A percentile compares a stretch with the other conserved stretches of the same genome.
These are phyloP conservation scores for Boechera retrofracta DNA, from an alignment of 345 rosid genomes.

Conservation along the genomic window DNA sequence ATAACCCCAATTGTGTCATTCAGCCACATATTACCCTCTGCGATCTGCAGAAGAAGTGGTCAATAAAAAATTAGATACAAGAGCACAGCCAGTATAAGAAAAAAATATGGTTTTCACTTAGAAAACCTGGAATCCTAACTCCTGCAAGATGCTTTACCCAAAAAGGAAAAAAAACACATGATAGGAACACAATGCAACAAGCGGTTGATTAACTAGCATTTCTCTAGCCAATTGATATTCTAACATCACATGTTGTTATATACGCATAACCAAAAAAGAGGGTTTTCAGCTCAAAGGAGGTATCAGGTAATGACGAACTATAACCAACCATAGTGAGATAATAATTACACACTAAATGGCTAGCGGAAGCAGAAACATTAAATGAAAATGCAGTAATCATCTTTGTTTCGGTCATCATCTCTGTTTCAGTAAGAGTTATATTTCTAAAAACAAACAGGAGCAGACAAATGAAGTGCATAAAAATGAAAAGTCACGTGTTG, in stretches of 20 bases:
- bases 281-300: conserved; percentile 16
- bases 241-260: conserved; percentile 11
- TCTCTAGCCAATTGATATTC: conserved; percentile 12
- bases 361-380: conserved; percentile 16
- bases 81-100: background rate
- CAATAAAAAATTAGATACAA: conserved; percentile 15
- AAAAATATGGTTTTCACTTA: background rate
- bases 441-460: conserved; percentile 19
- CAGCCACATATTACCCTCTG: conserved; percentile 96
- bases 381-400: conserved; percentile 19
- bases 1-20: conserved; percentile 87
- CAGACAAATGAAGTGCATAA: conserved; percentile 1
- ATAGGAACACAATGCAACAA: conserved; percentile 24
- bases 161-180: conserved; percentile 11
- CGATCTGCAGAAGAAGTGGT: conserved; percentile 56
- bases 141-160: conserved; percentile 8
- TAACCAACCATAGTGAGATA: conserved; percentile 25
- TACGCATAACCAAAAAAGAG: conserved; percentile 1
- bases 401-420: background rate
- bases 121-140: conserved; percentile 1
- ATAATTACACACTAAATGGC: conserved; percentile 26
- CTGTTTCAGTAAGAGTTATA: background rate
- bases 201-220: conserved; percentile 1
- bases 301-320: conserved; percentile 2
- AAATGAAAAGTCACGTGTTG: background rate